A percentile compares a stretch with the other conserved stretches of the same genome.
Evolutionary conservation across 1,284 basidiomycete species (phyloP).

Genomic region (Trametes hirsuta): DNA sequence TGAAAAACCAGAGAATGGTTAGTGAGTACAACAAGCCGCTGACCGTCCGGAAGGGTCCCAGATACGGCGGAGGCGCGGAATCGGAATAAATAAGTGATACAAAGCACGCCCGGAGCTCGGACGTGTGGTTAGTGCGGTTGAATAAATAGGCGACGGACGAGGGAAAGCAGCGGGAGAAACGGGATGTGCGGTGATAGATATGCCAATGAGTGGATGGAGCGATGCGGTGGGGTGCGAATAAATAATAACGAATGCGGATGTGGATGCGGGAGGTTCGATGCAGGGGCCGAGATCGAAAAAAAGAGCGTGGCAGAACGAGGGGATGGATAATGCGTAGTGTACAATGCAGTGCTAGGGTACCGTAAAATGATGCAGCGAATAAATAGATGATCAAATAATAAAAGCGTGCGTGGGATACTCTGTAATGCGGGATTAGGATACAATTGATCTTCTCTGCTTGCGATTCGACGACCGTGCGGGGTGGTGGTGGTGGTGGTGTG

Average conservation of each 20-base stretch:
- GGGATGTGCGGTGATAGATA: constrained; percentile 8
- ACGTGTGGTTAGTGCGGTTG: not conserved
- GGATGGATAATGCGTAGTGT: constrained; percentile 24
- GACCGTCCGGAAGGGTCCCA: not conserved
- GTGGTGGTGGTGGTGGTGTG: not conserved
- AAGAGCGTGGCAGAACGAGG: constrained; percentile 3
- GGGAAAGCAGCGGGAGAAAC: not conserved
- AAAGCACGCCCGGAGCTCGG: not conserved
- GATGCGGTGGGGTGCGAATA: constrained; percentile 9
- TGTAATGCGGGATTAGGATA: constrained; percentile 10
- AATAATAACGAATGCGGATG: constrained; percentile 5
- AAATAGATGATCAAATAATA: constrained; percentile 18
- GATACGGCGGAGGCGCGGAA: not conserved
- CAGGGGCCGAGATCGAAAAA: not conserved
- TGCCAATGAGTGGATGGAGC: not conserved
- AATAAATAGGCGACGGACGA: constrained; percentile 16
- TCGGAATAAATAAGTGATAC: constrained; percentile 7
- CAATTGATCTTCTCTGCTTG: constrained; percentile 9
- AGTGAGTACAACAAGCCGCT: constrained; percentile 18
- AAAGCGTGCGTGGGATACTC: constrained; percentile 6
- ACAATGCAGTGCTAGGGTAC: constrained; percentile 26
- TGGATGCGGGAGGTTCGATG: not conserved
- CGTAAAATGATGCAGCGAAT: constrained; percentile 17
- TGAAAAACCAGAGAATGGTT: constrained; percentile 1
- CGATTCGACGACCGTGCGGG: not conserved